Conservation (phyloP, 192 early-diverging fungal genomes). For the Allomyces javanicus region DNA sequence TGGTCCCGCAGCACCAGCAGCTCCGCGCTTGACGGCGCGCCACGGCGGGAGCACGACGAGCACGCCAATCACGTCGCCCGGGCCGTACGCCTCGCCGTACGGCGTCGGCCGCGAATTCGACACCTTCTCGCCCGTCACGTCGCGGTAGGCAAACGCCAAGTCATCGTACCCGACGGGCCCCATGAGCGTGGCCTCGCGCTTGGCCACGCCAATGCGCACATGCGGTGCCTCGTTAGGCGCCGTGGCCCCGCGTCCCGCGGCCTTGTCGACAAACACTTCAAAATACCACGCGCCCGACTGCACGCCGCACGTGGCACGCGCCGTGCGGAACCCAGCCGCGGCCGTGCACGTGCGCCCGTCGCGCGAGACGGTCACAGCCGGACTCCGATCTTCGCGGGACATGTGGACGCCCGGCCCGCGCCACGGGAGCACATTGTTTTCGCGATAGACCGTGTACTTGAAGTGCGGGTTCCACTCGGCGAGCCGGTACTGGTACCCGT, state of each 20-base stretch:
- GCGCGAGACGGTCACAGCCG: constrained; percentile 29
- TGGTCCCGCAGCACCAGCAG: constrained; percentile 16
- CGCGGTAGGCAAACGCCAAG: constrained; percentile 41
- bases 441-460: constrained; percentile 22
- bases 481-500: constrained; percentile 39
- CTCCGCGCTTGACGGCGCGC: constrained; percentile 4
- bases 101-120: constrained; percentile 22
- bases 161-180: constrained; percentile 45
- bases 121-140: constrained; percentile 39
- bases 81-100: constrained; percentile 35
- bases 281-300: constrained; percentile 41
- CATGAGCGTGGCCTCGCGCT: constrained; percentile 39
- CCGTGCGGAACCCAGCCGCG: constrained; percentile 40
- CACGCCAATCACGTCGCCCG: constrained; percentile 43
- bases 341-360: constrained; percentile 38
- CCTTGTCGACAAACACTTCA: constrained; percentile 30
- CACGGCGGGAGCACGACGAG: constrained; percentile 28
- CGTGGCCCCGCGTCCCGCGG: constrained; percentile 18
- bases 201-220: constrained; percentile 40
- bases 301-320: constrained; percentile 35
- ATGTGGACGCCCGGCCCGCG: constrained; percentile 19
- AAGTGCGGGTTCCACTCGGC: constrained; percentile 26
- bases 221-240: constrained; percentile 24
- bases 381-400: constrained; percentile 33
- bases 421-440: constrained; percentile 18